Evolutionary conservation across 1,139 yeast genomes (phyloP).

Genomic region (Nadsonia starkeyi-henricii): DNA sequence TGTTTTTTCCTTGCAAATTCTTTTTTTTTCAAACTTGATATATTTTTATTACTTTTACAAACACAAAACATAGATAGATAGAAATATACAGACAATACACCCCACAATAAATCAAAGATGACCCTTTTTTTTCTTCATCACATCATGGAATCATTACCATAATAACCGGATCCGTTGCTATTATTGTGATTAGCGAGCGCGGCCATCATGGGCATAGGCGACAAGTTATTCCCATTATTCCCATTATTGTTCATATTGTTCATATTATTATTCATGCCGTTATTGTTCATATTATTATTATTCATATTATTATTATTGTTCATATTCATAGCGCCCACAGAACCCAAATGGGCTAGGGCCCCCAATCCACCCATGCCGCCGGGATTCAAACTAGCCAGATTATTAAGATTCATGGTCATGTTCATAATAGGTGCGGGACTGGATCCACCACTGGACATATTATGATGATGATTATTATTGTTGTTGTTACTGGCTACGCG

Average conservation of each 20-base stretch:
- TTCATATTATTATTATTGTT: background rate
- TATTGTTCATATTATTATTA: background rate
- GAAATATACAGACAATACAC: too few relatives aligned
- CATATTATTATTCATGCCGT: background rate
- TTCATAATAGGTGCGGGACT: background rate
- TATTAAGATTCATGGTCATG: background rate
- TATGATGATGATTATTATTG: background rate
- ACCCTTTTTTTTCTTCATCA: too few relatives aligned
- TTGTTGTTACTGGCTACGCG: conserved; percentile 10
- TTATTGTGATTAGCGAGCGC: background rate
- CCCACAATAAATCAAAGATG: too few relatives aligned
- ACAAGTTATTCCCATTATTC: too few relatives aligned
- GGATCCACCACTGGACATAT: background rate
- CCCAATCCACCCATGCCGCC: background rate
- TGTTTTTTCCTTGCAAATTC: too few relatives aligned
- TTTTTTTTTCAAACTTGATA: too few relatives aligned
- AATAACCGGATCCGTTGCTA: too few relatives aligned
- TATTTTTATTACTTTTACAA: too few relatives aligned
- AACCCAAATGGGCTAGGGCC: background rate
- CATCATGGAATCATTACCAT: too few relatives aligned
- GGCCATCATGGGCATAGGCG: background rate
- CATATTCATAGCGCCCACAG: background rate
- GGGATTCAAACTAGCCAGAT: background rate
- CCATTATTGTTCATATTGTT: too few relatives aligned
- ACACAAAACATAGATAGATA: too few relatives aligned